These are phyloP conservation scores for Hyphodiscus sp. DNA, from an alignment of 2,329 filamentous ascomycete species.

Conservation along the genomic window DNA sequence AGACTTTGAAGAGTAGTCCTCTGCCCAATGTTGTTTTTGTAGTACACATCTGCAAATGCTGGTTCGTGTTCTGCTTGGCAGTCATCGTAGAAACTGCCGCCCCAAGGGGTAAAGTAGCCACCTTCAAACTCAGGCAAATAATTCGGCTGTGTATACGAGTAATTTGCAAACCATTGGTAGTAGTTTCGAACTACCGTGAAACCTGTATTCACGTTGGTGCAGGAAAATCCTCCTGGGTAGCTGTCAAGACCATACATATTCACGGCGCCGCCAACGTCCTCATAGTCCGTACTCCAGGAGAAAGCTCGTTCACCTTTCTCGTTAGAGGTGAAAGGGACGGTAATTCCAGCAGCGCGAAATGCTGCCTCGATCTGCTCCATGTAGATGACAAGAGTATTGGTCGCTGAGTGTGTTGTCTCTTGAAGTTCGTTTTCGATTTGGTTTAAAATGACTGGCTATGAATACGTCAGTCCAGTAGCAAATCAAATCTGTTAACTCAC, in stretches of 20 bases:
- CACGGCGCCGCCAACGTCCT: conserved; percentile 48
- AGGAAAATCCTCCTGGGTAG: conserved; percentile 42
- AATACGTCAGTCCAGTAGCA: not conserved
- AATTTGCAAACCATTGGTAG: conserved; percentile 51
- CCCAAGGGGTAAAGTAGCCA: conserved; percentile 49
- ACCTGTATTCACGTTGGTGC: conserved; percentile 41
- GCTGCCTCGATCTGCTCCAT: conserved; percentile 45
- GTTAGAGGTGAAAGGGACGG: conserved; percentile 44
- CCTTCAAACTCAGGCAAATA: conserved; percentile 48
- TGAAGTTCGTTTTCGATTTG: conserved; percentile 49
- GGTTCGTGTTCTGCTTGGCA: conserved; percentile 40
- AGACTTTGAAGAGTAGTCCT: conserved; percentile 41
- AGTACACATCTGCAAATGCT: conserved; percentile 48
- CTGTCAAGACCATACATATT: conserved; percentile 43
- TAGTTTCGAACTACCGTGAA: conserved; percentile 47
- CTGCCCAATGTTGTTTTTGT: conserved; percentile 49
- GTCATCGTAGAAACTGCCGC: conserved; percentile 43
- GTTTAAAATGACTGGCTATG: conserved; percentile 41
- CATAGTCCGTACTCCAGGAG: conserved; percentile 49
- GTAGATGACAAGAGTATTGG: conserved; percentile 42
- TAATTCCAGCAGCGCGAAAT: conserved; percentile 39
- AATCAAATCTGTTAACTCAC: conserved; percentile 16
- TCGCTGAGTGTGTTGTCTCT: conserved; percentile 36
- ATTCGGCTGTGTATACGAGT: conserved; percentile 46
- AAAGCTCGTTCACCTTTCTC: conserved; percentile 42